A percentile compares a stretch with the other conserved stretches of the same genome.
Evolutionary conservation across 1,139 yeast genomes (phyloP).

Genomic region (Scheffersomyces parashehatae): DNA sequence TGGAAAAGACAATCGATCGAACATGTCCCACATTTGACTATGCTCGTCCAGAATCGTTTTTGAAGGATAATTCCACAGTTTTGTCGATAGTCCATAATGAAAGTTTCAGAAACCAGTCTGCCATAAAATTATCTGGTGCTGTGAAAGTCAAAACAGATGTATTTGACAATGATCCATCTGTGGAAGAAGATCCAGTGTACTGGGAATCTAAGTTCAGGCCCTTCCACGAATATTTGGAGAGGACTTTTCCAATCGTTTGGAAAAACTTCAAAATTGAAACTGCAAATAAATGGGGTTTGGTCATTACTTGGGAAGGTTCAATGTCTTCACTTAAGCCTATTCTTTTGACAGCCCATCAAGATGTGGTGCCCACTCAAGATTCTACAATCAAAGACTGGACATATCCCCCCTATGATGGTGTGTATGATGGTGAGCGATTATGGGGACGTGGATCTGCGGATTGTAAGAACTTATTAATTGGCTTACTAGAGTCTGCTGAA

Average conservation of each 20-base stretch:
- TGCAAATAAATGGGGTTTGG: constrained; percentile 10
- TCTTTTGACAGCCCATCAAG: constrained; percentile 11
- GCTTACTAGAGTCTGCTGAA: constrained; percentile 15
- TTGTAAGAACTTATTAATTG: constrained; percentile 16
- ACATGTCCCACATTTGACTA: constrained; percentile 9
- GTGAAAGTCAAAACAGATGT: constrained; percentile 61
- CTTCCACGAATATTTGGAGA: constrained; percentile 7
- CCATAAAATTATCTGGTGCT: constrained; percentile 49
- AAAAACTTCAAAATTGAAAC: constrained; percentile 5
- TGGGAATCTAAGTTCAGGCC: constrained; percentile 10
- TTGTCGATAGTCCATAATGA: constrained; percentile 15
- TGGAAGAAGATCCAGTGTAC: constrained; percentile 10
- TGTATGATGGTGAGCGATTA: constrained; percentile 13
- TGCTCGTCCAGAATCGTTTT: constrained; percentile 15
- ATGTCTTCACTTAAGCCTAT: constrained; percentile 5
- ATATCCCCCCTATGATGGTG: constrained; percentile 8
- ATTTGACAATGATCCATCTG: constrained; percentile 43
- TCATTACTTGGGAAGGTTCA: constrained; percentile 8
- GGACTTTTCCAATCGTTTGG: constrained; percentile 6
- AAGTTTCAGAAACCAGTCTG: constrained; percentile 37
- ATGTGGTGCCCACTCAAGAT: constrained; percentile 11
- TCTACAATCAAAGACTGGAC: constrained; percentile 7
- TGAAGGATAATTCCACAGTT: constrained; percentile 14
- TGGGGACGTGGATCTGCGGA: constrained; percentile 20
- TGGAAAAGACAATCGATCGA: background rate